Percentiles rank a stretch among this genome's conserved stretches.
Conservation (phyloP, 352 stramenopile species). For the Poterioochromonas sp. region DNA sequence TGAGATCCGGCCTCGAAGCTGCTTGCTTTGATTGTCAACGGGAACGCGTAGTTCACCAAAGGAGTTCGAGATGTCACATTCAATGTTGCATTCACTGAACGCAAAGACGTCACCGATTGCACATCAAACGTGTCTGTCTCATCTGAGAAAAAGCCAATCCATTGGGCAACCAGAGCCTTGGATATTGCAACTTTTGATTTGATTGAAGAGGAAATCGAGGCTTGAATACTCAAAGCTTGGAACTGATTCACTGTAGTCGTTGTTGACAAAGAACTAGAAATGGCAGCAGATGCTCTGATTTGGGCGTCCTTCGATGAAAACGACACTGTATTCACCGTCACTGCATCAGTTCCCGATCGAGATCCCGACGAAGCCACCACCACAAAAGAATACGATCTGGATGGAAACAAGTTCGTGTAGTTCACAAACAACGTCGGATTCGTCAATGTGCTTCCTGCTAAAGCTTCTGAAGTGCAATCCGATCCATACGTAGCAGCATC, state of each 20-base stretch:
- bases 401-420: not conserved
- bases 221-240: too few relatives aligned
- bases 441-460: too few relatives aligned
- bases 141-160: not conserved
- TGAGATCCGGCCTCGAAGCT: not conserved
- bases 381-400: not conserved
- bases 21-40: not conserved
- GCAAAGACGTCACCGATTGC: not conserved
- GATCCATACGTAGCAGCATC: not conserved
- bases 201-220: not conserved
- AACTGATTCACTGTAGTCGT: too few relatives aligned
- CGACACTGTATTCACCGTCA: not conserved
- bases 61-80: not conserved
- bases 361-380: not conserved
- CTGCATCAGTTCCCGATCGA: not conserved
- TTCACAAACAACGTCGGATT: not conserved
- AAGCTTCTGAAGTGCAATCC: not conserved
- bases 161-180: not conserved
- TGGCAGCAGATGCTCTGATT: too few relatives aligned
- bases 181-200: not conserved
- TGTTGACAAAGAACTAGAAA: too few relatives aligned
- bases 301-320: not conserved
- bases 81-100: too few relatives aligned
- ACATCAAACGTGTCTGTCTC: not conserved
- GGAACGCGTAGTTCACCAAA: not conserved